Base-by-base conservation (phyloP, 768 basidiomycete genomes). In the Phylloporus sp. region DNA sequence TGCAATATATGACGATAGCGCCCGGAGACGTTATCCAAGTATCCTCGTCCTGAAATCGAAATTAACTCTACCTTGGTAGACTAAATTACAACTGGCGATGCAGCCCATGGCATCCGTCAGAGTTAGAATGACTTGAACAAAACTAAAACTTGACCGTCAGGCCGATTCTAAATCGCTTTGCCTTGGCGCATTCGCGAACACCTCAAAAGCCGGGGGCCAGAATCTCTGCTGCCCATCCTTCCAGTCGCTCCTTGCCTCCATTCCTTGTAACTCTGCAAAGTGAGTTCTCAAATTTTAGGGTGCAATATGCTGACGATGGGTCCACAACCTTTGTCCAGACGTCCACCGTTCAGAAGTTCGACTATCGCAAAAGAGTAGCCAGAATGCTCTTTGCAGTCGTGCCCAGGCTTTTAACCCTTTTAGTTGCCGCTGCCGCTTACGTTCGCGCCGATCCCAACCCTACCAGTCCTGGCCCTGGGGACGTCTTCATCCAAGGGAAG, bases 391-490 rank as follows among this genome's bases (percentile, higher is more conserved):
- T 45, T 36, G 39, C 34, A 6, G 20, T 52, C 35, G n/a, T 47
- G 6, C 53, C 45, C 12, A 16, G 18, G 24, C 24, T 56, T 24
- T 60, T 67, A 16, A 34, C 41, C 6, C 24, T 61, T 34, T 31
- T 69, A 8, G 40, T 74, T 23, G 59, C 69, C 16, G 43, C 61
- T 29, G 63, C 73, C 26, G 59, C 45, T 47, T 49, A 69, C 31
- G 80, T 72, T n/a, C 74, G 66, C 45, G 86, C 86, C 15, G 79
- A 82, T 34, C 80, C 82, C 16, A 65, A 56, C 7, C 90, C 91
- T 36, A 76, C 62, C 45, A 74, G 67, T 23, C 88, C 91, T 22
- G 73, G 74, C 7, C 86, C 86, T 7, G 80, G 80, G 36, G 70
- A 76, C 38, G 60, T 76, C 23, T 87, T 77, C 73, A 78, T 79